Evolutionary conservation across 2,329 filamentous ascomycete species (phyloP), one percentile per base, ranked within the genome.

Genomic region (Cylindrodendrum hubeiense): DNA sequence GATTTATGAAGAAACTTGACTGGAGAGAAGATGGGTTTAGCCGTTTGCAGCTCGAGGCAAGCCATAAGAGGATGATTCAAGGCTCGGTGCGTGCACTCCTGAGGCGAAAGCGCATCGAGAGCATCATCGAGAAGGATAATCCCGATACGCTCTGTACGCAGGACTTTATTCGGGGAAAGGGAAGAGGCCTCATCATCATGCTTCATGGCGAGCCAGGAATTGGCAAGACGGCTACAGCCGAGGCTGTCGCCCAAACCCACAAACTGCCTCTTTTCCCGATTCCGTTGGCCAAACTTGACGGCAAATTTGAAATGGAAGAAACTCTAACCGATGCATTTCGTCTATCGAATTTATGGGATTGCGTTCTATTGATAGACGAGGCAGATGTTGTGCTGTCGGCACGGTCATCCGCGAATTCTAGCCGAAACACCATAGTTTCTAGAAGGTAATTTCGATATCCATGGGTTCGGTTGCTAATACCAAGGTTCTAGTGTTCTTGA

Each of bases 111-210:
- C 47, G 17, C 6, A 19, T 60, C 10, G 49, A 59, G 13, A 59
- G 43, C n/a, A 17, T 26, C 10, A 49, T 59, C 5, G 54, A 64
- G 41, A 43, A 49, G 26, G 4, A 17, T 4, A 17, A 28, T 2
- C 13, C 34, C 13, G 22, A 21, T 2, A 47, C 17, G 3, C n/a
- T 54, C 5, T 49, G 21, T 3, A 63, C 39, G 17, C 49, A 63
- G 17, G 60, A 63, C 30, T 49, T 63, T 3, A 57, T 63, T 7
- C 22, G n/a, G 5, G 54, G 60, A 5, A 63, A 63, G 44, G 61
- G 61, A 3, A 44, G 55, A 6, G 61, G 61, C 3, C 28, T 60
- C 10, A 13, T 24, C 9, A 60, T 54, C 15, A 47, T 60, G 49
- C 28, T 60, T 13, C 57, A 60, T 19, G 57, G 57, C 12, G 49